Evolutionary conservation across 352 stramenopile species (phyloP).

Genomic region (Globisporangium viniferum): DNA sequence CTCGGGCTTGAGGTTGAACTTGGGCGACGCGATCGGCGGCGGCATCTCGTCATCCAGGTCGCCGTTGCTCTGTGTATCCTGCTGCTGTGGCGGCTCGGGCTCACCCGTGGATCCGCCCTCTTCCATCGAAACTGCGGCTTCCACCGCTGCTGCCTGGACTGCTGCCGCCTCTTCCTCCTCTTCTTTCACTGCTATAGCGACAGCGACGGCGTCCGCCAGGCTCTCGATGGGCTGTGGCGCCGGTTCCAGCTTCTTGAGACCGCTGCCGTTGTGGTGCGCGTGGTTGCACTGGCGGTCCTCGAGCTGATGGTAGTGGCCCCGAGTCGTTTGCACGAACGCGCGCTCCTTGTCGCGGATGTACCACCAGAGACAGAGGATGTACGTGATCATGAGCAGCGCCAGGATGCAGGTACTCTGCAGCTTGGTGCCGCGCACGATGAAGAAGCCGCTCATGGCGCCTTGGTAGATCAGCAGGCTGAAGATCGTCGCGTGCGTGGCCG

Average conservation of each 20-base stretch:
- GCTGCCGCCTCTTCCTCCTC: neutral
- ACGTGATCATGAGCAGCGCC: constrained; percentile 79
- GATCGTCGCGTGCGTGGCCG: constrained; percentile 75
- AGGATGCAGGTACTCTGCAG: constrained; percentile 68
- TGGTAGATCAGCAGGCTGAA: constrained; percentile 81
- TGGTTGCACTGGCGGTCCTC: constrained; percentile 38
- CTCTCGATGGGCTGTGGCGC: constrained; percentile 6
- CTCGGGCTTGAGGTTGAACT: constrained; percentile 10
- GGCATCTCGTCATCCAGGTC: constrained; percentile 1
- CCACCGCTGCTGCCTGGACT: neutral
- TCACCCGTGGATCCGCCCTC: constrained; percentile 9
- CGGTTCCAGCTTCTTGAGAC: constrained; percentile 12
- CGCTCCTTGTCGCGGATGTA: constrained; percentile 87
- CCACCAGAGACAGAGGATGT: constrained; percentile 74
- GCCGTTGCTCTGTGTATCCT: neutral
- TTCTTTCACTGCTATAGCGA: constrained; percentile 8
- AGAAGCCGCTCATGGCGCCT: constrained; percentile 80
- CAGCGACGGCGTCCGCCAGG: constrained; percentile 11
- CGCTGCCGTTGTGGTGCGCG: constrained; percentile 21
- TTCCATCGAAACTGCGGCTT: neutral
- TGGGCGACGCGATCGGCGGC: constrained; percentile 1
- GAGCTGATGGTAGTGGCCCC: constrained; percentile 35
- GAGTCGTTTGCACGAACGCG: constrained; percentile 41
- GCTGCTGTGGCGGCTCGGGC: constrained; percentile 9
- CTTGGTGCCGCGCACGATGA: constrained; percentile 74